Conservation (phyloP, 768 basidiomycete species). For the Clitopilus hobsonii region DNA sequence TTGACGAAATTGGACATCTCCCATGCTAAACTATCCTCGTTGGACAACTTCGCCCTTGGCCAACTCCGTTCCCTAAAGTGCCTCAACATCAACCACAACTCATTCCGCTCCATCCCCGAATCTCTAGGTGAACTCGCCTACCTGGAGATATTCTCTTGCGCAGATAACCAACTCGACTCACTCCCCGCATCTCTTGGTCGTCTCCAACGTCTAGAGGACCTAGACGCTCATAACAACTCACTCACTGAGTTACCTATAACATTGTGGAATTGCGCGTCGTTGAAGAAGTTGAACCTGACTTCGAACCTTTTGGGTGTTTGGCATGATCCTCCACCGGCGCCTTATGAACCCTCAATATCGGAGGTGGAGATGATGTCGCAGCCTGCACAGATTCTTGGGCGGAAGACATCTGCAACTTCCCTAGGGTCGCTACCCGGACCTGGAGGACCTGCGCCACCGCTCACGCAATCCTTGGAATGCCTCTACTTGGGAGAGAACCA, state of each 20-base stretch:
- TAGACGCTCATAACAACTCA: constrained; percentile 92
- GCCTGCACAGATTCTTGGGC: constrained; percentile 13
- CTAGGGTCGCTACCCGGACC: constrained; percentile 24
- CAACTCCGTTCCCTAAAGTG: constrained; percentile 68
- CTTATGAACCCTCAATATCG: constrained; percentile 7
- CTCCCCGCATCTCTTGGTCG: constrained; percentile 76
- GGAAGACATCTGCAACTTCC: constrained; percentile 31
- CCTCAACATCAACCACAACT: constrained; percentile 82
- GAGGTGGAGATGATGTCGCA: constrained; percentile 16
- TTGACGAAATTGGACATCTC: constrained; percentile 84
- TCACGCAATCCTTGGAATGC: constrained; percentile 67
- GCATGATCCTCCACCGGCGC: constrained; percentile 52
- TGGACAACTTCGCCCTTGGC: constrained; percentile 70
- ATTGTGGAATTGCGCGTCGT: constrained; percentile 79
- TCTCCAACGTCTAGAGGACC: constrained; percentile 64
- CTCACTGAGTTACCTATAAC: constrained; percentile 67
- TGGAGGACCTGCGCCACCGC: constrained; percentile 40
- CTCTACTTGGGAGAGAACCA: constrained; percentile 90
- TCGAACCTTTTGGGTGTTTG: constrained; percentile 80
- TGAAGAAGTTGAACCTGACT: constrained; percentile 76
- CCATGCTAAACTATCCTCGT: constrained; percentile 78
- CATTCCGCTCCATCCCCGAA: constrained; percentile 81
- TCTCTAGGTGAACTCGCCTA: constrained; percentile 68
- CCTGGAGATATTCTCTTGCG: constrained; percentile 74
- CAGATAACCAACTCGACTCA: constrained; percentile 82